Percentiles rank a stretch among this genome's conserved stretches.
Conservation (phyloP, 1,284 basidiomycete species). For the Tilletia walkeri region DNA sequence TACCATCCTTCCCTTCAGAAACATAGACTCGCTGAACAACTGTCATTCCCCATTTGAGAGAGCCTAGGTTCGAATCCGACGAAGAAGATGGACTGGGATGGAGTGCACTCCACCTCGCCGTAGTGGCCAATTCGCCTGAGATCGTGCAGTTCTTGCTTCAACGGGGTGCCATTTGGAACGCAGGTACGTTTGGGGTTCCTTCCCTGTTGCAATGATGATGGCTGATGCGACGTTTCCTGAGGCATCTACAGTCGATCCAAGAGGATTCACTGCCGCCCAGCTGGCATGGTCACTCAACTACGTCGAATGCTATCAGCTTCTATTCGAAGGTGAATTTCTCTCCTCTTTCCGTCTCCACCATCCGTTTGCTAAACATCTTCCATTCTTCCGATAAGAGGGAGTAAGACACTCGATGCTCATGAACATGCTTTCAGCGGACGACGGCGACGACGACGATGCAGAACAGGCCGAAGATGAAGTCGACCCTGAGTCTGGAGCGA, state of each 20-base stretch:
- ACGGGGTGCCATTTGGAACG: constrained; percentile 89
- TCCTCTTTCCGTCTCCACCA: constrained; percentile 57
- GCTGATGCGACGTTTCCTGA: constrained; percentile 21
- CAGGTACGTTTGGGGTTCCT: constrained; percentile 60
- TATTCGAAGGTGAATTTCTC: constrained; percentile 36
- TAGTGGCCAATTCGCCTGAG: constrained; percentile 67
- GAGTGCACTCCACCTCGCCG: constrained; percentile 84
- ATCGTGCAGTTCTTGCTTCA: constrained; percentile 70
- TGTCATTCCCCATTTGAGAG: no score
- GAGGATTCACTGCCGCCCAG: constrained; percentile 49
- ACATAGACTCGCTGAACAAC: no score
- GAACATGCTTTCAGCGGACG: constrained; percentile 39
- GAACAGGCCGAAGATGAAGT: constrained; percentile 22
- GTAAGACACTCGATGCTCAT: constrained; percentile 45
- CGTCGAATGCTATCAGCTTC: constrained; percentile 32
- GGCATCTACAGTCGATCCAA: constrained; percentile 32
- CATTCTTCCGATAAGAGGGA: constrained; percentile 59
- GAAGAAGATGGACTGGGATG: constrained; percentile 65
- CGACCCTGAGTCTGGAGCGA: constrained; percentile 64
- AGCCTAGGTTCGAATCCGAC: constrained; percentile 62
- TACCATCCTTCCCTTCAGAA: neutral
- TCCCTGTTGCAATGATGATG: neutral
- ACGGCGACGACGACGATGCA: constrained; percentile 22
- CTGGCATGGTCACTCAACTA: constrained; percentile 49
- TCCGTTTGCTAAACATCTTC: constrained; percentile 68